Evolutionary conservation across 2,329 filamentous ascomycete species (phyloP).

Genomic region (Sarocladiaceae sp.): DNA sequence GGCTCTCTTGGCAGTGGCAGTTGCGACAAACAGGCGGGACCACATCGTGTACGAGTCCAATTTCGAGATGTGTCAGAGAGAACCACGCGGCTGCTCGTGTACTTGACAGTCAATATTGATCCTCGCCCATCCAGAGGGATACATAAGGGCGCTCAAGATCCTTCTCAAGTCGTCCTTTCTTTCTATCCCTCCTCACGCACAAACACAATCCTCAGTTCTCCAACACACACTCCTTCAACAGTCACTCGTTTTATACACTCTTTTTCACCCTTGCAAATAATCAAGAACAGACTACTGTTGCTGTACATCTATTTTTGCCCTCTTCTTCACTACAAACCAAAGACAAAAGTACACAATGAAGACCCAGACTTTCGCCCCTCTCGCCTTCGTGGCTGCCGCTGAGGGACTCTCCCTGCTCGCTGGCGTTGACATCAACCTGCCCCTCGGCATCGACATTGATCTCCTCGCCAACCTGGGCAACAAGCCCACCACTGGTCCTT

Average conservation of each 20-base stretch:
- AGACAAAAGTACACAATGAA: conserved; percentile 12
- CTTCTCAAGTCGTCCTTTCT: neutral
- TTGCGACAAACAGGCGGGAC: too few relatives aligned
- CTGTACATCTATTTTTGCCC: neutral
- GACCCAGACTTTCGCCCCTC: conserved; percentile 16
- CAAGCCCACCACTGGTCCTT: conserved; percentile 18
- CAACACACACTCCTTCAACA: conserved; percentile 14
- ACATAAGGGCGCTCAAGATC: conserved; percentile 12
- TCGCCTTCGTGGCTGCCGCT: conserved; percentile 18
- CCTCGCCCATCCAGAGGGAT: neutral
- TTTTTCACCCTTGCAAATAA: conserved; percentile 9
- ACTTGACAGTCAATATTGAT: neutral
- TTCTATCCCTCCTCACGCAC: conserved; percentile 8
- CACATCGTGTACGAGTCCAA: neutral
- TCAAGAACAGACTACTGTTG: neutral
- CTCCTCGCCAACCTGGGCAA: conserved; percentile 11
- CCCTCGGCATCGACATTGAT: conserved; percentile 13
- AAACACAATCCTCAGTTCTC: conserved; percentile 10
- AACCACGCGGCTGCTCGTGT: neutral
- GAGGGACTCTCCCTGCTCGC: conserved; percentile 11
- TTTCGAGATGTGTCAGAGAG: conserved; percentile 3
- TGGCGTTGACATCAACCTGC: conserved; percentile 12
- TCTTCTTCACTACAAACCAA: conserved; percentile 6
- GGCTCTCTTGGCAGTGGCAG: neutral
- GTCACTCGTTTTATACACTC: conserved; percentile 15